These are phyloP conservation scores for Monascus purpureus DNA, from an alignment of 495 filamentous ascomycete species.

Conservation along the genomic window DNA sequence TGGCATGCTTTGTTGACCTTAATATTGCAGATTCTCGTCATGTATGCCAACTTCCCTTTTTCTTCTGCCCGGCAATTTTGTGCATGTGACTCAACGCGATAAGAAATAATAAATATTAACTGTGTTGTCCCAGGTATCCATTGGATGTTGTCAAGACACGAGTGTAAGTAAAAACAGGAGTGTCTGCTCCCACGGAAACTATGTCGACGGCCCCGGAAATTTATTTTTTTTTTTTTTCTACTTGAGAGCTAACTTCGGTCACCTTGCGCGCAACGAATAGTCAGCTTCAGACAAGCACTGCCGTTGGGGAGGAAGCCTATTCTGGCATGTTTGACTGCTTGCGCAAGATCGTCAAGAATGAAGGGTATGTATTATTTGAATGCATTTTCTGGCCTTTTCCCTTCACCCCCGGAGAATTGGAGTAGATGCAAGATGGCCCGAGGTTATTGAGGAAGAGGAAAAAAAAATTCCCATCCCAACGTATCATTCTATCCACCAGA, in stretches of 20 bases:
- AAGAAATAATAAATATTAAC: background rate
- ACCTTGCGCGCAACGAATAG: slow-evolving; percentile 25
- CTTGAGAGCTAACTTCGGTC: background rate
- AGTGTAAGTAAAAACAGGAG: slow-evolving; percentile 60
- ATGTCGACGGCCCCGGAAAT: background rate
- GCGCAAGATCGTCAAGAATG: slow-evolving; percentile 84
- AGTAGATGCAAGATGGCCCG: too few relatives aligned
- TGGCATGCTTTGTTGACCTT: too few relatives aligned
- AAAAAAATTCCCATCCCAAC: too few relatives aligned
- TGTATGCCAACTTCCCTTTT: slow-evolving; percentile 42
- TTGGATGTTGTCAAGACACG: slow-evolving; percentile 96
- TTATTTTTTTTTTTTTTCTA: background rate
- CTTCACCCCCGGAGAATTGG: too few relatives aligned
- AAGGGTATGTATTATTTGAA: slow-evolving; percentile 64
- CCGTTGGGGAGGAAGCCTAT: slow-evolving; percentile 62
- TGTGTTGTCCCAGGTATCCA: slow-evolving; percentile 62
- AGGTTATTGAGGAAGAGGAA: too few relatives aligned
- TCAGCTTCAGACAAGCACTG: slow-evolving; percentile 70
- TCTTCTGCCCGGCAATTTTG: background rate
- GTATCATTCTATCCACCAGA: background rate
- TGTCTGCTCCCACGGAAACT: too few relatives aligned
- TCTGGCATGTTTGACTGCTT: slow-evolving; percentile 98
- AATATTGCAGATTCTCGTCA: slow-evolving; percentile 63
- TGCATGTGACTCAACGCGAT: background rate
- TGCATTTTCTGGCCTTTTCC: too few relatives aligned